Evolutionary conservation across 495 filamentous ascomycete species (phyloP).

Genomic region (Daldinia grandis): DNA sequence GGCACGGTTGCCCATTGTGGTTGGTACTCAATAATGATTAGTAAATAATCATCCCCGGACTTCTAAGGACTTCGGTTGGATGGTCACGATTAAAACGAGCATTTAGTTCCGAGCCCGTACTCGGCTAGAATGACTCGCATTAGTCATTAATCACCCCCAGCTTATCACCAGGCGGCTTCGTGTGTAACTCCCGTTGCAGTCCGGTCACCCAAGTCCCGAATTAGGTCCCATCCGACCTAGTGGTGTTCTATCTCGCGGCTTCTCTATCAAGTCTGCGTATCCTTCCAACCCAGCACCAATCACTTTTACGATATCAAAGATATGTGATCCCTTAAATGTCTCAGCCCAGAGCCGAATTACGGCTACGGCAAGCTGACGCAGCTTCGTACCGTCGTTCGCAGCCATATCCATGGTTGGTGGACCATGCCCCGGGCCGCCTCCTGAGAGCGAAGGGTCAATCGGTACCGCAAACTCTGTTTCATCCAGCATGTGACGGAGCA

Average conservation of each 20-base stretch:
- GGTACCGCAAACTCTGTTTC: conserved; percentile 77
- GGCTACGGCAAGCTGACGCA: conserved; percentile 67
- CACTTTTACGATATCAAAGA: conserved; percentile 71
- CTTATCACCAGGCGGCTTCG: background rate
- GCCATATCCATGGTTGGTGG: conserved; percentile 50
- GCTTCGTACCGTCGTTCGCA: conserved; percentile 58
- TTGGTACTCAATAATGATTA: background rate
- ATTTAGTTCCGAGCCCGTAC: background rate
- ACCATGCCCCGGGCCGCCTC: conserved; percentile 47
- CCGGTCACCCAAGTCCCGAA: conserved; percentile 44
- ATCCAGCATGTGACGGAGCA: conserved; percentile 76
- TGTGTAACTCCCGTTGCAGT: background rate
- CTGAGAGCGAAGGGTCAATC: conserved; percentile 58
- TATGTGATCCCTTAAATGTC: conserved; percentile 72
- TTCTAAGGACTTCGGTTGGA: background rate
- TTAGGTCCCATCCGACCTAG: conserved; percentile 48
- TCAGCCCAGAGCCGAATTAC: conserved; percentile 74
- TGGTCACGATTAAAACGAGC: background rate
- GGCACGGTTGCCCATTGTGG: background rate
- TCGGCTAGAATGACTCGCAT: background rate
- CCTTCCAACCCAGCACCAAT: conserved; percentile 69
- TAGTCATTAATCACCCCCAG: background rate
- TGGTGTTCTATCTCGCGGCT: conserved; percentile 58
- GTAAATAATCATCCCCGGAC: background rate
- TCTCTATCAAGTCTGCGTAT: conserved; percentile 71